Base-by-base conservation (phyloP, 306 rosid genomes). In the Herpetospermum pedunculosum region DNA sequence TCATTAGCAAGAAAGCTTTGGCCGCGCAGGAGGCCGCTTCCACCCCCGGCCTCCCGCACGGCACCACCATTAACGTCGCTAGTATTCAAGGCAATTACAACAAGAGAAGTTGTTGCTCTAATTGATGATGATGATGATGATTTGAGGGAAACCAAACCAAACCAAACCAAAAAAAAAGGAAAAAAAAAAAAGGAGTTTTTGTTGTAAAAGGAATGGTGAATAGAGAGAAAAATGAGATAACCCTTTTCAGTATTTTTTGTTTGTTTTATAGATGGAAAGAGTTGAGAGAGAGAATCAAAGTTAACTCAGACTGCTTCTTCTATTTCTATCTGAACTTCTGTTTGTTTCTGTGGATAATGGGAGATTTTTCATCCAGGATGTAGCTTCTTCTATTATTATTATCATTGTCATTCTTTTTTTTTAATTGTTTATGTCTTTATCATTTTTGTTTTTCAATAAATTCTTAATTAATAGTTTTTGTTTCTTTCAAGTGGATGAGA, bases 11-110 rank as follows among this genome's bases (percentile, higher is more conserved):
- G 83, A 86, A 86, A 73, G 94, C 94, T 15, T 74, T 88, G 46
- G 94, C 94, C 16, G 89, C 94, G 38, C 88, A 81, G 50, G 91
- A 86, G 29, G 89, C 86, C n/a, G 47, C 82, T 81, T 81, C 88
- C 69, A 16, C 83, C 62, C 41, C 86, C 32, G 83, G 85, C 38
- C 26, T 84, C 82, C 90, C 94, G 73, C 90, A 80, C 3, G 91
- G 94, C 70, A 84, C 87, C 47, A 81, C 89, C 75, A 88, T 88
- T 35, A 75, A 86, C 76, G 89, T 88, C 72, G 77, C 93, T 2
- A 88, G 81, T 60, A 21, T 73, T 3, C 75, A 85, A 0, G 82
- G 74, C 76, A 82, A 83, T 78, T 19, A 64, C 9, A 81, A 18
- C 19, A 83, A 70, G 79, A 85, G 73, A 80, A 58, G 63, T 84